Percentiles rank a stretch among this genome's conserved stretches.
phyloP scores from a whole-genome alignment of 2,329 filamentous ascomycete genomes.

The Lecanoromycetidae sp. region DNA sequence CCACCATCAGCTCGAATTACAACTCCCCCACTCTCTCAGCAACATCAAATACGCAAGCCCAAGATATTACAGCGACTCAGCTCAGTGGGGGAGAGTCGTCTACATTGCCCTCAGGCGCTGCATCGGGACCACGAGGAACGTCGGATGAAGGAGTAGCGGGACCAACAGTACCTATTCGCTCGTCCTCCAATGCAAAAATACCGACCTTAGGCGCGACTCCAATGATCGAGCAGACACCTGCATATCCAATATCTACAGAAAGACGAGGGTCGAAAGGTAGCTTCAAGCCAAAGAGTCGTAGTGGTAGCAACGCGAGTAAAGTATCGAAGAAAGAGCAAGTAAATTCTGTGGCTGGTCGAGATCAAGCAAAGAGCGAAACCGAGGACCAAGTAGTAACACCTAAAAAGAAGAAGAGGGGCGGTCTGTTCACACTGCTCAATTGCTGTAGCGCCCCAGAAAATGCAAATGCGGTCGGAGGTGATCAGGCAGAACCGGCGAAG shows the following conservation, averaged over 20 bases:
- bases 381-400: conserved; percentile 16
- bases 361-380: conserved; percentile 22
- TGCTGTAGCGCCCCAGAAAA: conserved; percentile 37
- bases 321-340: conserved; percentile 26
- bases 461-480: conserved; percentile 33
- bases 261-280: conserved; percentile 54
- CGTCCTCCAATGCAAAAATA: conserved; percentile 46
- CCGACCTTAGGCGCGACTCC: conserved; percentile 43
- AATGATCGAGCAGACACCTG: conserved; percentile 47
- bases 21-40: conserved; percentile 1
- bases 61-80: not conserved
- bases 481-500: conserved; percentile 34
- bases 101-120: not conserved
- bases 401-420: conserved; percentile 31
- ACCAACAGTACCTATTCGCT: conserved; percentile 49
- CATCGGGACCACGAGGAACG: conserved; percentile 29
- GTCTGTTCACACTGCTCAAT: conserved; percentile 35
- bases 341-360: conserved; percentile 25
- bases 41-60: not conserved
- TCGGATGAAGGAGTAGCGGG: conserved; percentile 32
- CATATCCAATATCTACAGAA: conserved; percentile 50
- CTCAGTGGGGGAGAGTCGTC: not conserved
- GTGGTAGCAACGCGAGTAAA: conserved; percentile 51
- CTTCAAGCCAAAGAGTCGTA: conserved; percentile 50
- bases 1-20: not conserved